Evolutionary conservation across 345 rosid species (phyloP), one percentile per base, ranked within the genome.

Genomic region (Diplotaxis tenuifolia): DNA sequence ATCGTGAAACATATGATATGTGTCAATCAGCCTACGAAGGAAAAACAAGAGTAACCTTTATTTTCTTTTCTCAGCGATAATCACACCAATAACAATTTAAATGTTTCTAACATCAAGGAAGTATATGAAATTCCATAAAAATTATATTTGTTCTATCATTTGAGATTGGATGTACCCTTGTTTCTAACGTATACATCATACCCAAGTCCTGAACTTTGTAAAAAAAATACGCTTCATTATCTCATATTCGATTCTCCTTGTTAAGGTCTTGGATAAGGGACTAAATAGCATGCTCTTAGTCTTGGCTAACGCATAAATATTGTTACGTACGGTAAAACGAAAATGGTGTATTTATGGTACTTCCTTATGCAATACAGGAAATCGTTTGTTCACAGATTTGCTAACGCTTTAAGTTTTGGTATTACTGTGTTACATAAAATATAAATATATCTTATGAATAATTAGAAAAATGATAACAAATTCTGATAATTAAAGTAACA

Each of bases 1-100:
- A 50, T 62, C 38, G 66, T 10, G 58, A 65, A 55, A n/a, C 57
- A n/a, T 29, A 73, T 65, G 59, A 64, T 6, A 54, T 55, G 29
- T 34, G 75, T 42, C 47, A 40, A 40, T 73, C 70, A 73, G 20
- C 18, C 4, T 65, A 55, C 22, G n/a, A 15, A 32, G 28, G 4
- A 38, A 73, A 73, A 12, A 54, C 45, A 34, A 57, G 27, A 40
- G 7, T 59, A 59, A 16, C 42, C 12, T 7, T 27, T 32, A 15
- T 19, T 15, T 25, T 60, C 16, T n/a, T 19, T 15, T 18, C 25
- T 49, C 27, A 15, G 10, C 9, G 52, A 52, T 8, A 8, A n/a
- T n/a, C n/a, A n/a, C n/a, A n/a, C n/a, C n/a, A n/a, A n/a, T n/a
- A n/a, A n/a, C n/a, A n/a, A n/a, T n/a, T n/a, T n/a, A n/a, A n/a